Evolutionary conservation across 768 basidiomycete species (phyloP).

Genomic region (Terana coerulea): DNA sequence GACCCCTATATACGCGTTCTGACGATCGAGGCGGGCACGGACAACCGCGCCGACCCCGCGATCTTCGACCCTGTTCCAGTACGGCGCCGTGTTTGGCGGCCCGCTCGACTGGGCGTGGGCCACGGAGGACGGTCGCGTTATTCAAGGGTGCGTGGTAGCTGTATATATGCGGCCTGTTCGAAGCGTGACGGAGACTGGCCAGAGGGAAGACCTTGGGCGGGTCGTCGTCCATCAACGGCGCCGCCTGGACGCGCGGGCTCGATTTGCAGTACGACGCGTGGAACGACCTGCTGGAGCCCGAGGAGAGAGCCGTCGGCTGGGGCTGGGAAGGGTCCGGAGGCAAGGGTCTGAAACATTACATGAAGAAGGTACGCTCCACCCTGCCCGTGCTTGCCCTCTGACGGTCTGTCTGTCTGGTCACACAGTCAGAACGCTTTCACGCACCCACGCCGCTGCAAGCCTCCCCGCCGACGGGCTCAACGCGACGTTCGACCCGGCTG

Average conservation of each 20-base stretch:
- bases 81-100: slow-evolving; percentile 38
- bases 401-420: neutral
- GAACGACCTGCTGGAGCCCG: slow-evolving; percentile 30
- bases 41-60: slow-evolving; percentile 39
- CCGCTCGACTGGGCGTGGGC: slow-evolving; percentile 45
- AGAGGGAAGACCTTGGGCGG: slow-evolving; percentile 45
- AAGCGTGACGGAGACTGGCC: too few species aligned
- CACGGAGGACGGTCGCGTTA: slow-evolving; percentile 37
- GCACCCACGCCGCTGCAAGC: slow-evolving; percentile 8
- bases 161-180: too few species aligned
- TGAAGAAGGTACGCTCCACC: slow-evolving; percentile 24
- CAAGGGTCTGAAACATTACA: slow-evolving; percentile 25
- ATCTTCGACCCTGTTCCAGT: slow-evolving; percentile 46
- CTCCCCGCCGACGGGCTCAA: neutral
- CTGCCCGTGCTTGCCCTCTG: neutral
- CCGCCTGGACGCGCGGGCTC: slow-evolving; percentile 41
- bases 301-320: slow-evolving; percentile 25
- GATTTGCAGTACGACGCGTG: slow-evolving; percentile 43
- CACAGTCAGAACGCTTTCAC: slow-evolving; percentile 10
- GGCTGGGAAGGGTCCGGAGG: slow-evolving; percentile 22
- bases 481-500: slow-evolving; percentile 17
- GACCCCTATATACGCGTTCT: slow-evolving; percentile 40
- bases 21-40: slow-evolving; percentile 49
- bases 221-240: slow-evolving; percentile 45
- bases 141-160: slow-evolving; percentile 37